Percentiles rank a stretch among this genome's conserved stretches.
Conservation (phyloP, 192 early-diverging fungal genomes). For the Coemansia sp. region DNA sequence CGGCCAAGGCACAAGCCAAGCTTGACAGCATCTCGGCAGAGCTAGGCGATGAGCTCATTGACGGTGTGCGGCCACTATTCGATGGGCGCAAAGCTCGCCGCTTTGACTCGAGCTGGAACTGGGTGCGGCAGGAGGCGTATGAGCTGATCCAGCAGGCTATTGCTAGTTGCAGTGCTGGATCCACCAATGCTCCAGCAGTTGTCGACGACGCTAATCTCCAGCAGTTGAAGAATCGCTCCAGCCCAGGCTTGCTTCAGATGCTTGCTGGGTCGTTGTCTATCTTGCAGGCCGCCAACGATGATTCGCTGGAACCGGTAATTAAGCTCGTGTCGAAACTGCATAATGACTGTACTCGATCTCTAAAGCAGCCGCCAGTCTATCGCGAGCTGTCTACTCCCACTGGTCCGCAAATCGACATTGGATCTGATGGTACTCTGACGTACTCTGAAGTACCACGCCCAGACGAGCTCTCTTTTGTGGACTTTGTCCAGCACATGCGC, state of each 20-base stretch:
- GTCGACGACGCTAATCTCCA: constrained; percentile 57
- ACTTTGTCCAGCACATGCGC: constrained; percentile 84
- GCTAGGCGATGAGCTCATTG: constrained; percentile 78
- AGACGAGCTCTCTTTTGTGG: constrained; percentile 76
- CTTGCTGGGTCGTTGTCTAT: constrained; percentile 75
- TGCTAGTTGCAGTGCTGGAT: constrained; percentile 76
- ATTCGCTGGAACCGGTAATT: constrained; percentile 61
- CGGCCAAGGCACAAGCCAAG: too few species aligned
- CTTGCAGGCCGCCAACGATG: constrained; percentile 66
- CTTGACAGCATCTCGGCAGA: constrained; percentile 67
- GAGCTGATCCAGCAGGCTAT: constrained; percentile 79
- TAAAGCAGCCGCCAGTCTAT: constrained; percentile 75
- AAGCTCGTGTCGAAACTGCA: constrained; percentile 67
- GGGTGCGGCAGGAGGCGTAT: constrained; percentile 65
- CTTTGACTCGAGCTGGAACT: constrained; percentile 98
- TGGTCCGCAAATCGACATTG: constrained; percentile 73
- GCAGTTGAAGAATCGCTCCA: constrained; percentile 80
- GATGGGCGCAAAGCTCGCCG: constrained; percentile 78
- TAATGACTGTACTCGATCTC: constrained; percentile 75
- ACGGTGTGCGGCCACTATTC: constrained; percentile 83
- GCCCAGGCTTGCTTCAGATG: constrained; percentile 71
- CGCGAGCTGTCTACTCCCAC: constrained; percentile 83
- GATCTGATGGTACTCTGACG: constrained; percentile 67
- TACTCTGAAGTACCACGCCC: constrained; percentile 82
- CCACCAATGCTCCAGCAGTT: constrained; percentile 67